Evolutionary conservation across 1,139 yeast genomes (phyloP), one percentile per base, ranked within the genome.

Genomic region (Hansenula anomala): DNA sequence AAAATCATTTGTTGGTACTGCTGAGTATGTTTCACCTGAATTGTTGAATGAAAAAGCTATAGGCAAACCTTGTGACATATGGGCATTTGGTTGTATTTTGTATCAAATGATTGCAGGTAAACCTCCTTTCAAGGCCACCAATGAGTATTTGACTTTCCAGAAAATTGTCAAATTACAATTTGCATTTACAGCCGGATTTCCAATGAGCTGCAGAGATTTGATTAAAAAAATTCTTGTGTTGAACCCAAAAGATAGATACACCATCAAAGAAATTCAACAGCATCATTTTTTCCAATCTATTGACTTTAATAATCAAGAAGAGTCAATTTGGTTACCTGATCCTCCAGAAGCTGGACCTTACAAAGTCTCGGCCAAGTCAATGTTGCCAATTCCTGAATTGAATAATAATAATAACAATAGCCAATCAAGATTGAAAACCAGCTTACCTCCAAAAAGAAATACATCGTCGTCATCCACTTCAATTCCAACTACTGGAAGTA

Each of bases 111-210:
- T 94, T 51, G 88, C 95, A 18, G 98, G 98, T 1, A 75, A 75
- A 39, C 98, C 98, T 1, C 98, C 99, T 11, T 94, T 94, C 65
- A 92, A 90, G 57, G 98, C 96, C 0, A 69, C 84, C n/a, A 92
- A 95, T 39, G 98, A 94, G 61, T 94, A 89, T 56, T 70, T 87
- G 42, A 92, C 97, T 0, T 94, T 94, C 61, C 97, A 94, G 56
- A 89, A 90, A 58, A 89, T 94, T 50, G 84, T 88, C 52, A 81
- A 80, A 54, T 74, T 83, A 27, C 94, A 90, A 47, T 94, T 79
- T 61, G 75, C 87, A 4, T 89, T 85, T 55, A 81, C 89, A 16
- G 86, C 90, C 0, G 85, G 85, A 3, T 77, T 80, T 48, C 95
- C 96, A 6, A 64, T 78, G 45, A 73, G 87, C 5, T 76, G 87